Evolutionary conservation across 352 stramenopile species (phyloP).

Genomic region (Pythium apleroticum): DNA sequence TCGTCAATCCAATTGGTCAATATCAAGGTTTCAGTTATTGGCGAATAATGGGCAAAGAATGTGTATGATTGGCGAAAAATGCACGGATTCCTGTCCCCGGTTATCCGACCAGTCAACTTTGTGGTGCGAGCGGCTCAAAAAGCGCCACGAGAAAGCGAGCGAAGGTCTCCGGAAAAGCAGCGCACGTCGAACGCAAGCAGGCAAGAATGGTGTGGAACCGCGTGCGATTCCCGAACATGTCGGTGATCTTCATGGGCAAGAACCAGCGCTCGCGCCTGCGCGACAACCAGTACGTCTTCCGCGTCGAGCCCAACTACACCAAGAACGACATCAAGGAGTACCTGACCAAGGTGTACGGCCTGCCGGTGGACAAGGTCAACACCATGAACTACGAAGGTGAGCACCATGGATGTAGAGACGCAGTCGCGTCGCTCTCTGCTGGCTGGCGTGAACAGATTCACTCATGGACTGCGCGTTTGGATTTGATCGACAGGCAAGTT

Average conservation of each 20-base stretch:
- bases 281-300: slow-evolving; percentile 91
- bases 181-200: slow-evolving; percentile 4
- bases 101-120: slow-evolving; percentile 26
- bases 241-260: slow-evolving; percentile 85
- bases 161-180: slow-evolving; percentile 21
- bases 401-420: not conserved
- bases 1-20: slow-evolving; percentile 28
- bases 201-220: slow-evolving; percentile 81
- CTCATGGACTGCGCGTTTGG: not conserved
- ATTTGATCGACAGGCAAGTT: slow-evolving; percentile 73
- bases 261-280: slow-evolving; percentile 71
- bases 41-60: not conserved
- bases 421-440: not conserved
- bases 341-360: slow-evolving; percentile 95
- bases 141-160: slow-evolving; percentile 18
- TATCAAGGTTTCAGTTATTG: slow-evolving; percentile 3
- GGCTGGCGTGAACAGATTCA: slow-evolving; percentile 1
- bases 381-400: slow-evolving; percentile 95
- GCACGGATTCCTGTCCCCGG: slow-evolving; percentile 1
- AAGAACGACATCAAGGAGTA: slow-evolving; percentile 98
- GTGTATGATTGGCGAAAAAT: slow-evolving; percentile 26
- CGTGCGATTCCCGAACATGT: slow-evolving; percentile 88
- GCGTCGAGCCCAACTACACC: slow-evolving; percentile 94
- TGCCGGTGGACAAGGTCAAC: slow-evolving; percentile 94
- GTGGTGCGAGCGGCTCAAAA: slow-evolving; percentile 21